A percentile compares a stretch with the other conserved stretches of the same genome.
phyloP scores from a whole-genome alignment of 768 basidiomycete species.

The Tulasnella sp. region DNA sequence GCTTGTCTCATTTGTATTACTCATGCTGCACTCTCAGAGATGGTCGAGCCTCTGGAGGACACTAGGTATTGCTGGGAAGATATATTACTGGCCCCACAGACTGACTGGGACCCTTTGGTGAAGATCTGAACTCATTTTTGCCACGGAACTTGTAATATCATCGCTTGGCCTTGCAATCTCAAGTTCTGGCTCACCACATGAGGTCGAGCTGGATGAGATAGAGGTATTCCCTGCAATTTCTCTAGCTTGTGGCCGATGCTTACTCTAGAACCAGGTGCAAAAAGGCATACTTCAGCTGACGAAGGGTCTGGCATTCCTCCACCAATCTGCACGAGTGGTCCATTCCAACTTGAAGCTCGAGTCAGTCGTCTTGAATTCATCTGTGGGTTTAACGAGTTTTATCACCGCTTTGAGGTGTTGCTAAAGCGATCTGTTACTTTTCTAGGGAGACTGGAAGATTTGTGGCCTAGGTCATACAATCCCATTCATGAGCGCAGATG shows the following conservation, averaged over 20 bases:
- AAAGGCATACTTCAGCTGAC: conserved; percentile 91
- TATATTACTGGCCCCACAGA: background rate
- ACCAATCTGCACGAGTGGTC: conserved; percentile 81
- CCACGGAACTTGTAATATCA: conserved; percentile 81
- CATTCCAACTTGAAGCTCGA: conserved; percentile 87
- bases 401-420: background rate
- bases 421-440: background rate
- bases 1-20: conserved; percentile 9
- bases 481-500: conserved; percentile 53
- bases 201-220: conserved; percentile 87
- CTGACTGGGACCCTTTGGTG: background rate
- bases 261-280: conserved; percentile 87
- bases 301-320: conserved; percentile 82
- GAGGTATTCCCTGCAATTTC: too few relatives aligned
- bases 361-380: conserved; percentile 77
- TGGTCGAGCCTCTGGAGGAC: conserved; percentile 96
- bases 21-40: conserved; percentile 44
- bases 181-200: conserved; percentile 34
- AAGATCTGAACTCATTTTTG: conserved; percentile 70
- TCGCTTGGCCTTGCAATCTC: conserved; percentile 68
- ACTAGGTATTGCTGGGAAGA: conserved; percentile 35
- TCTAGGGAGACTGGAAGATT: conserved; percentile 95
- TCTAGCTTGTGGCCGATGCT: too few relatives aligned
- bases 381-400: conserved; percentile 36
- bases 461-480: conserved; percentile 83